Evolutionary conservation across 2,329 filamentous ascomycete species (phyloP), one percentile per base, ranked within the genome.

Genomic region (Ceratocystis smalleyi): DNA sequence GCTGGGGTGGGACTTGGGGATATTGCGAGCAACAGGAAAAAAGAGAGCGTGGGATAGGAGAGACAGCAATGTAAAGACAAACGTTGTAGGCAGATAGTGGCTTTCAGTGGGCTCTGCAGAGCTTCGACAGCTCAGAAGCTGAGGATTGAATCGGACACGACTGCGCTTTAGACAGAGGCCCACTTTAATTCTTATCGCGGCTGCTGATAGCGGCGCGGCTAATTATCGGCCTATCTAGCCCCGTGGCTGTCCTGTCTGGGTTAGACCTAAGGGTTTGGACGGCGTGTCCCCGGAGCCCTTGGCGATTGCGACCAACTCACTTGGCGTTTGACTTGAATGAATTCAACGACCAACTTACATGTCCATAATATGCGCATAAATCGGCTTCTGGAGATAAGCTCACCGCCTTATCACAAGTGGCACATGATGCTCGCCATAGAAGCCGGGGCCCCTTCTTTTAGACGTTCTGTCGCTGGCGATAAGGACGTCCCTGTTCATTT

Each of bases 71-170:
- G 59, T 35, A n/a, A 63, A 59, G 12, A 57, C 47, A 30, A 30
- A 3, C 6, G 24, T n/a, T 24, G 55, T 40, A 40, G 22, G 6
- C 27, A 17, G 12, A 27, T 4, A 17, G 32, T 17, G 30, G 51
- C 51, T 55, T 55, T 12, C 27, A 32, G n/a, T 55, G 24, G 51
- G 24, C 45, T 19, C n/a, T 55, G 51, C 24, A 30, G 22, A 27
- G 51, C 51, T 55, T 27, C 7, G 10, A 5, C 8, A 22, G 45
- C 35, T 40, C 15, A 47, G 45, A 47, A 47, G 45, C 45, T 22
- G 10, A 59, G 27, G 19, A 59, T 43, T 30, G 27, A 45, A 61
- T 15, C 35, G 59, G 59, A 19, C 59, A 61, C 59, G 59, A 61
- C 40, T 61, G 40, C 17, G 19, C 40, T 27, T 61, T 24, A 27